Evolutionary conservation across 164 flowering plant species (phyloP), one percentile per base, ranked within the genome.

Genomic region (Malania oleifera): DNA sequence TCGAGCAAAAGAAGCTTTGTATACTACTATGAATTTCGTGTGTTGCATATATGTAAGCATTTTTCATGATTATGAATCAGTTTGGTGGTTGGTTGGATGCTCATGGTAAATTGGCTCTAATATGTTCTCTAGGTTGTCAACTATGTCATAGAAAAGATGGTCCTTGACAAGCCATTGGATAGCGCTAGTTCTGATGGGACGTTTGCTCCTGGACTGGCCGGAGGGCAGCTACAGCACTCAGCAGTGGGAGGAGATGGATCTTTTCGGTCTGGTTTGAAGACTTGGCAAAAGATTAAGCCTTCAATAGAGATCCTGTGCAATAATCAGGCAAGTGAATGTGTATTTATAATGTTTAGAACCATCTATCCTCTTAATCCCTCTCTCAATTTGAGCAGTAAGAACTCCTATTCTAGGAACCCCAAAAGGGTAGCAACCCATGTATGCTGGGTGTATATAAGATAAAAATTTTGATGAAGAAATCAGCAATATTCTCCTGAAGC

Each of bases 281-380:
- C 91, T 29, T 77, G 85, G 88, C 89, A 70, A 58, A 91, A 86
- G 77, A 70, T 73, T 20, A 88, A 77, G 78, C 95, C 96, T 64
- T 75, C 82, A 5, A 77, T 93, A 58, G 99, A 93, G 73, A 88
- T 95, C 56, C 67, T 91, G 70, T 95, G 99, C 73, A 91, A 91
- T 77, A 95, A 89, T 73, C 99, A 95, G 96, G 99, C 67, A 74
- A 78, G 78, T 72, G 10, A 20, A 25, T 45, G 13, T 31, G 9
- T 12, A 44, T 44, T 15, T 19, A 5, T 2, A 19, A 44, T 31
- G 35, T 31, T 31, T 4, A 31, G 6, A 31, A 31, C 9, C 4
- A 31, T 4, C 35, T 31, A 4, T 31, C 9, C 4, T 4, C 9
- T 31, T 4, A 4, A 31, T 31, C 4, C 9, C 6, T 31, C 35